Percentiles rank a stretch among this genome's conserved stretches.
phyloP scores from a whole-genome alignment of 805 yeast genomes.

The Saccharomycopsis oosterbeekiorum region DNA sequence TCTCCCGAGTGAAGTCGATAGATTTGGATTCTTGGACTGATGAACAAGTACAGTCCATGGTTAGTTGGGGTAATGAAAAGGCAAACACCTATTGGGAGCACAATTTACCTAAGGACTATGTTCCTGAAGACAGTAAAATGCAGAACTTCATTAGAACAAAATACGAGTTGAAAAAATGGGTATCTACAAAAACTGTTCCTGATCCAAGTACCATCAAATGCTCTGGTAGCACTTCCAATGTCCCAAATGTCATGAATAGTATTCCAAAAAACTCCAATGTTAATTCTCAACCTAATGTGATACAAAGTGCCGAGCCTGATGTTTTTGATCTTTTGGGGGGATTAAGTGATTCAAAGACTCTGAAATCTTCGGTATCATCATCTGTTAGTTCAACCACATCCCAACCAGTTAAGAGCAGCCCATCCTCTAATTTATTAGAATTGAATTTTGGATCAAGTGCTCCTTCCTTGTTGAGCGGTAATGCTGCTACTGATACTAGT shows the following conservation, averaged over 20 bases:
- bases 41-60: conserved; percentile 75
- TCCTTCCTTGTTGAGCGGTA: conserved; percentile 17
- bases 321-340: background rate
- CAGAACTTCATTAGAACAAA: conserved; percentile 87
- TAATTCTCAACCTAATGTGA: background rate
- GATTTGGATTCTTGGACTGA: conserved; percentile 96
- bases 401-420: background rate
- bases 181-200: conserved; percentile 42
- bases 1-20: conserved; percentile 83
- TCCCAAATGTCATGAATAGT: conserved; percentile 11
- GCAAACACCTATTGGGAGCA: conserved; percentile 84
- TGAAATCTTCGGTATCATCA: conserved; percentile 2
- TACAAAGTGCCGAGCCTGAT: background rate
- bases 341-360: background rate
- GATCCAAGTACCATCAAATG: conserved; percentile 35
- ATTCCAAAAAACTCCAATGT: background rate
- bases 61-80: conserved; percentile 73
- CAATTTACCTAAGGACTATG: conserved; percentile 55
- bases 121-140: conserved; percentile 76
- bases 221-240: conserved; percentile 10
- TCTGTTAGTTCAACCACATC: background rate
- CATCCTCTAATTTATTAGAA: conserved; percentile 12
- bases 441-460: conserved; percentile 17
- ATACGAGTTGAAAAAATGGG: conserved; percentile 89
- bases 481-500: conserved; percentile 9